Evolutionary conservation across 306 rosid genomes (phyloP).

Genomic region (Astragalus membranaceus): DNA sequence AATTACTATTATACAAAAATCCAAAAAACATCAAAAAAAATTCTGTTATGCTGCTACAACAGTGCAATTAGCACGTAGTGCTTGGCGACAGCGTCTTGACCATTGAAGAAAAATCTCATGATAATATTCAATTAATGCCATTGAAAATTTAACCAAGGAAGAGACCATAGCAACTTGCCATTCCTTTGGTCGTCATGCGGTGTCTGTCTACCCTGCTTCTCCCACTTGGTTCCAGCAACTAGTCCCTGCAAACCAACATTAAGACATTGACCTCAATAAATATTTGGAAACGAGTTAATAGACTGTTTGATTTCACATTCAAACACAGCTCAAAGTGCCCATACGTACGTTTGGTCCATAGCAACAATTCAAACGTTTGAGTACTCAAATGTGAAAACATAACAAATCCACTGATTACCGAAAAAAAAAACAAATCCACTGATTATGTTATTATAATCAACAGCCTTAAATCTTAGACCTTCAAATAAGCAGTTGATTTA

Average conservation of each 20-base stretch:
- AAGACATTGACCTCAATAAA: constrained; percentile 13
- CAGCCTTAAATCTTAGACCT: background rate
- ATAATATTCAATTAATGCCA: constrained; percentile 4
- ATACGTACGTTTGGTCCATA: background rate
- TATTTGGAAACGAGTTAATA: background rate
- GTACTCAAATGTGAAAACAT: background rate
- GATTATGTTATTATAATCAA: background rate
- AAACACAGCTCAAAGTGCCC: background rate
- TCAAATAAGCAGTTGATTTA: background rate
- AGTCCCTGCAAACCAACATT: constrained; percentile 55
- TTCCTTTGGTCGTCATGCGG: constrained; percentile 10
- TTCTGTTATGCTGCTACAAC: constrained; percentile 12
- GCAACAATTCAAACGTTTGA: background rate
- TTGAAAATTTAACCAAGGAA: background rate
- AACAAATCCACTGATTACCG: background rate
- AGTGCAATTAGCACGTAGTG: constrained; percentile 12
- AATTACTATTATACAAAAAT: constrained; percentile 14
- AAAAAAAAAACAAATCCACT: background rate
- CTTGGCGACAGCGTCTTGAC: constrained; percentile 12
- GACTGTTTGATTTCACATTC: background rate
- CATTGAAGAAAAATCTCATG: background rate
- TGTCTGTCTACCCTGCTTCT: constrained; percentile 4
- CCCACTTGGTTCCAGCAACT: constrained; percentile 31
- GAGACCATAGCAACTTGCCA: constrained; percentile 8
- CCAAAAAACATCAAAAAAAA: background rate